phyloP scores from a whole-genome alignment of 305 asterid genomes.

The Fraxinus floribunda region DNA sequence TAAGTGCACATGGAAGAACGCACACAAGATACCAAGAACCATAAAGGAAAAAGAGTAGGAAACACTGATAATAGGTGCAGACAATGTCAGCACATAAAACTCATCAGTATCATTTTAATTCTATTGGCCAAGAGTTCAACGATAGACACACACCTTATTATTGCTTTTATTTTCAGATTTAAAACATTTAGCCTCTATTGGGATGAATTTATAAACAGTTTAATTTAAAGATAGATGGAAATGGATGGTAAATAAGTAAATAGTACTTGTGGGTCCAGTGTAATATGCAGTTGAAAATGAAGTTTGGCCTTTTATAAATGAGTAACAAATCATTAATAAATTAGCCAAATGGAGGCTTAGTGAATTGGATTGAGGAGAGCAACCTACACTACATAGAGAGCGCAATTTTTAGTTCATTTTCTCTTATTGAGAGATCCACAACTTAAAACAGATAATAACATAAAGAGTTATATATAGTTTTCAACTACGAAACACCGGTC shows the following conservation, averaged over 20 bases:
- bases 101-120: constrained; percentile 1
- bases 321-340: not conserved
- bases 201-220: not conserved
- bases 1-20: not conserved
- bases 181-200: not conserved
- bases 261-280: not conserved
- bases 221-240: not conserved
- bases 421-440: not conserved
- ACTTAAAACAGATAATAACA: constrained; percentile 15
- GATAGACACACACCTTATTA: not conserved
- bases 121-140: constrained; percentile 4
- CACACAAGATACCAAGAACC: not conserved
- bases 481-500: not conserved
- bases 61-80: not conserved
- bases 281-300: not conserved
- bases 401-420: not conserved
- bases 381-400: not conserved
- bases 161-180: not conserved
- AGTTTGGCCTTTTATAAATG: not conserved
- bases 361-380: not conserved
- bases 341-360: not conserved
- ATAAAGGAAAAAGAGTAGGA: not conserved
- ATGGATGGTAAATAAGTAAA: not conserved
- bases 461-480: not conserved
- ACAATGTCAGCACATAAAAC: not conserved